Base-by-base conservation (phyloP, 306 rosid genomes). In the Carpinus fangiana region DNA sequence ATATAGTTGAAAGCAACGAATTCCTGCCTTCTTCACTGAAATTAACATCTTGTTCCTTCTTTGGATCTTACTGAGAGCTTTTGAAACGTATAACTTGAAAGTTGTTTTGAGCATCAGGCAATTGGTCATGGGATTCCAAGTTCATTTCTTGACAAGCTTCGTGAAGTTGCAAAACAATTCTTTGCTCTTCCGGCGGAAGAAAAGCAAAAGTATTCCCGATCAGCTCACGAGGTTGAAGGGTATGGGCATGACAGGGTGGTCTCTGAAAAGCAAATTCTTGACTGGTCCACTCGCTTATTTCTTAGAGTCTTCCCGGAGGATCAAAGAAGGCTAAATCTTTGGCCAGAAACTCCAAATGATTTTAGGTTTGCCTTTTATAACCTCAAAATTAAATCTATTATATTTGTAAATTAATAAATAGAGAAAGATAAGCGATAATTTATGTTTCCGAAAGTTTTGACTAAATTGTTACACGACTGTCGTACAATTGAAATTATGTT, bases 101-200 rank as follows among this genome's bases (percentile, higher is more conserved):
- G 10, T 28, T 13, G 9, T 53, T 62, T 36, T 48, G 64, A 73
- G 48, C 56, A 57, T 65, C 70, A 92, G 97, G 93, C 88, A 74
- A 82, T 87, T 74, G 89, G 91, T 75, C 93, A 93, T 82, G 93
- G 92, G 8, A 83, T 93, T 75, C 78, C 92, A 62, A 76, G 46
- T 50, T 80, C 88, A 70, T 55, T 82, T 79, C 89, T 93, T 10
- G 88, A 91, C 48, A 86, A 88, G 76, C 55, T 90, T 12, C 87
- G 93, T 8, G 83, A 87, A 71, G 54, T 78, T 72, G 81, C 87
- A n/a, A 91, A 74, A 73, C 80, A 87, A 14, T 88, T 93, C 68
- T 93, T 87, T 79, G 82, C 75, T 47, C 88, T 90, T 77, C 88
- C 92, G 4, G 86, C 31, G 17, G 90, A 86, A 79, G 95, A 93